Conservation (phyloP, 164 flowering plant genomes). For the Stephania japonica region DNA sequence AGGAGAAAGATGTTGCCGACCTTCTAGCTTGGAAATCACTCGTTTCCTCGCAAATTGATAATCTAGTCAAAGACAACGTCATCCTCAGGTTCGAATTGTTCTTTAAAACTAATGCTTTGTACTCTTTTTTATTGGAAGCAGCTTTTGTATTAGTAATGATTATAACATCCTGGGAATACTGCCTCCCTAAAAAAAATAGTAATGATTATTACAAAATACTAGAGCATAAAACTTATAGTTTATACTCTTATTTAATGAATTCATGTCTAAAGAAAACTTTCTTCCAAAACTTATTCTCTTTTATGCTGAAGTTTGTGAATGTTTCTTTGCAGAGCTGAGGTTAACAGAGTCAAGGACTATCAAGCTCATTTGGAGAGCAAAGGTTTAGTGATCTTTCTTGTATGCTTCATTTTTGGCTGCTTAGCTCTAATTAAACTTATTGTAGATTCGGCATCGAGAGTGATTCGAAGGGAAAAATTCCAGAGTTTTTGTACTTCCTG, state of each 20-base stretch:
- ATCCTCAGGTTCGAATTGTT: conserved; percentile 60
- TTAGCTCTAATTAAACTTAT: conserved; percentile 43
- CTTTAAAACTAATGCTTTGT: not conserved
- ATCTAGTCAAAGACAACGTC: conserved; percentile 45
- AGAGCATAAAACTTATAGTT: not conserved
- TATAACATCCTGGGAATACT: too few relatives aligned
- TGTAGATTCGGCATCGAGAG: conserved; percentile 36
- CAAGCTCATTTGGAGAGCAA: conserved; percentile 68
- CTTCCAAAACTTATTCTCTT: not conserved
- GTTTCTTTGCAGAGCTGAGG: conserved; percentile 54
- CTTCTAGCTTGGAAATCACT: conserved; percentile 69
- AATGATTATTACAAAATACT: too few relatives aligned
- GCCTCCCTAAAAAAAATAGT: too few relatives aligned
- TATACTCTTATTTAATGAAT: not conserved
- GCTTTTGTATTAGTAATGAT: not conserved
- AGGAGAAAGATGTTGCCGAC: conserved; percentile 65
- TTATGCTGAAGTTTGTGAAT: not conserved
- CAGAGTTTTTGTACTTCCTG: conserved; percentile 68
- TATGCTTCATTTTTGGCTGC: conserved; percentile 49
- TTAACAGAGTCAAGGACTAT: conserved; percentile 42
- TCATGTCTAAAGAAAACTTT: not conserved
- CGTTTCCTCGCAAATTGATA: conserved; percentile 61
- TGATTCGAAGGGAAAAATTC: conserved; percentile 33
- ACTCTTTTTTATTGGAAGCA: not conserved
- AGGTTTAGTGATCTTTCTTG: conserved; percentile 48